Conservation (phyloP, 2,329 filamentous ascomycete species). For the Diplocarpon rosae region DNA sequence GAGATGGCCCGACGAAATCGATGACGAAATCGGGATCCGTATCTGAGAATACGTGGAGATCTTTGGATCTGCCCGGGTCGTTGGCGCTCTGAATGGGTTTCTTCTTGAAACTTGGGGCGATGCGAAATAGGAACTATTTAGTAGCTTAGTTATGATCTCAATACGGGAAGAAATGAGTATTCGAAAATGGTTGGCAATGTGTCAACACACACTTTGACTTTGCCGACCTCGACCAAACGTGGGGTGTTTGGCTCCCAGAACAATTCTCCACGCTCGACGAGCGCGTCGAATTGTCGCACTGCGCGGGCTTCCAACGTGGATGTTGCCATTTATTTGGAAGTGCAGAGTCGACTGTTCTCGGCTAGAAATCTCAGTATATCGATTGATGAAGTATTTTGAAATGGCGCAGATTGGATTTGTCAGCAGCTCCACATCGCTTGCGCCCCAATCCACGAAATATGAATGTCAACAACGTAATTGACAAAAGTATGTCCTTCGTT, state of each 20-base stretch:
- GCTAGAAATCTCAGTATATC: no score
- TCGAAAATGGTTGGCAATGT: background rate
- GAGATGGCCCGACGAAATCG: conserved; percentile 20
- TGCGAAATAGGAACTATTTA: conserved; percentile 25
- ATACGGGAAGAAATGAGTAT: no score
- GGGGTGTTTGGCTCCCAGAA: conserved; percentile 4
- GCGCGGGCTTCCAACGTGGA: background rate
- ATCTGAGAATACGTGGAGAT: conserved; percentile 22
- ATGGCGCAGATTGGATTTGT: background rate
- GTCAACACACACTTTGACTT: background rate
- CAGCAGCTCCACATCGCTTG: background rate
- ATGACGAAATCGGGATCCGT: conserved; percentile 27
- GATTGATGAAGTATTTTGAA: background rate
- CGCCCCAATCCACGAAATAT: background rate
- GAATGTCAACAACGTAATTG: background rate
- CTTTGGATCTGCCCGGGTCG: conserved; percentile 20
- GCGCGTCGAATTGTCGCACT: conserved; percentile 4
- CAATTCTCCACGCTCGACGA: conserved; percentile 4
- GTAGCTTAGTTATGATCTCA: no score
- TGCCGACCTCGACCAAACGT: background rate
- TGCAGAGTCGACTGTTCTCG: background rate
- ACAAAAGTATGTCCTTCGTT: background rate
- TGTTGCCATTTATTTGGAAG: background rate
- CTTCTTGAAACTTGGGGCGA: conserved; percentile 13
- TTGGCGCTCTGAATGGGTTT: conserved; percentile 20